Percentiles rank a stretch among this genome's conserved stretches.
phyloP scores from a whole-genome alignment of 2,329 filamentous ascomycete species.

The Parastagonospora avenae region DNA sequence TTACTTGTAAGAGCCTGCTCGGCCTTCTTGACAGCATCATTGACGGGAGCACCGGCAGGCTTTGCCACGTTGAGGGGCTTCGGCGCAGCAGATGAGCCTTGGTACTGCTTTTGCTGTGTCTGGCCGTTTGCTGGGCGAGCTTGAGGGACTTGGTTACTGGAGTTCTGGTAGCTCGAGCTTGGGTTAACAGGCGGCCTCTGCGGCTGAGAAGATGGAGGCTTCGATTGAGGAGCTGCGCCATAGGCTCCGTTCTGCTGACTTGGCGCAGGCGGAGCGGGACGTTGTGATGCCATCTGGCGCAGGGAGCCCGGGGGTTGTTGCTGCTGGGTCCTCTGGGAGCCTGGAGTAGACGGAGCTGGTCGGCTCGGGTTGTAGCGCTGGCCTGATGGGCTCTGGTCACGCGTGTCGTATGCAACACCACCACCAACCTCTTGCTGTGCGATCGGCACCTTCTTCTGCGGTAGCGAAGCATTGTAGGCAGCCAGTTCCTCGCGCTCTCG shows the following conservation, averaged over 20 bases:
- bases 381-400: constrained; percentile 53
- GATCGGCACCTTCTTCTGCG: constrained; percentile 77
- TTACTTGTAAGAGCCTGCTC: constrained; percentile 78
- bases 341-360: constrained; percentile 80
- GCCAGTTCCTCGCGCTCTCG: constrained; percentile 72
- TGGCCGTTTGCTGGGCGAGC: constrained; percentile 53
- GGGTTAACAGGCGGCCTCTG: constrained; percentile 52
- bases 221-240: constrained; percentile 33
- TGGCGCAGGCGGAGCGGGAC: constrained; percentile 79
- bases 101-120: constrained; percentile 39
- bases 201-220: constrained; percentile 29
- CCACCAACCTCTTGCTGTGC: constrained; percentile 86
- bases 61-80: constrained; percentile 62
- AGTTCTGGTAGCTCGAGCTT: constrained; percentile 45
- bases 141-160: constrained; percentile 48
- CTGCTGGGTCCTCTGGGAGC: constrained; percentile 53
- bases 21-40: constrained; percentile 82
- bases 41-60: constrained; percentile 55
- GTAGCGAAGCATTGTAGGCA: constrained; percentile 87
- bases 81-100: constrained; percentile 54
- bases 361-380: constrained; percentile 82
- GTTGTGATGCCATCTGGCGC: constrained; percentile 69
- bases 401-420: constrained; percentile 58
- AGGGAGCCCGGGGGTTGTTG: constrained; percentile 59
- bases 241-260: constrained; percentile 44